A percentile compares a stretch with the other conserved stretches of the same genome.
Evolutionary conservation across 2,329 filamentous ascomycete species (phyloP).

Genomic region (Ophiocordyceps camponoti-rufipedis): DNA sequence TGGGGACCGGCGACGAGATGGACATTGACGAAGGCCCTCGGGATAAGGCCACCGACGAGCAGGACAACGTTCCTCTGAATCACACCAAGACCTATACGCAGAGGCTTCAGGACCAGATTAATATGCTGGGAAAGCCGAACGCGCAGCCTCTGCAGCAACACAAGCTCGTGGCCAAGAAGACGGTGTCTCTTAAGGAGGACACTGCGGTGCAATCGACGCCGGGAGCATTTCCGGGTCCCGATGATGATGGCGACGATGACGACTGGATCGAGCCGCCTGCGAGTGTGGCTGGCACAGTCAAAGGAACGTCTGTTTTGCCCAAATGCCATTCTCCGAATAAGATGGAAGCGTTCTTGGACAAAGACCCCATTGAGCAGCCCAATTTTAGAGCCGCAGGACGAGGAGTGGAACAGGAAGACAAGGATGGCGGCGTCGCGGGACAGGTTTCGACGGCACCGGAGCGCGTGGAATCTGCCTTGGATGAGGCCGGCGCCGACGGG

Average conservation of each 20-base stretch:
- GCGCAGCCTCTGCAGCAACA: conserved; percentile 13
- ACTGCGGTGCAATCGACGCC: conserved; percentile 26
- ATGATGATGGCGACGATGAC: conserved; percentile 26
- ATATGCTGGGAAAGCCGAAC: conserved; percentile 37
- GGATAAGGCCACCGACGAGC: conserved; percentile 19
- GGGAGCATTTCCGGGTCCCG: conserved; percentile 39
- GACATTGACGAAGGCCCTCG: conserved; percentile 26
- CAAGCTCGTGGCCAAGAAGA: conserved; percentile 13
- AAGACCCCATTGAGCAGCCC: conserved; percentile 26
- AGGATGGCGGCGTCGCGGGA: not conserved
- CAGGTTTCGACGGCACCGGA: conserved; percentile 4
- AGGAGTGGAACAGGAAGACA: too few species aligned
- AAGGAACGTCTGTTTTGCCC: conserved; percentile 29
- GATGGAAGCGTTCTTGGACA: conserved; percentile 36
- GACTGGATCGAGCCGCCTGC: conserved; percentile 43
- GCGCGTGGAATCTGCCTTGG: conserved; percentile 34
- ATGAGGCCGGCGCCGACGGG: conserved; percentile 3
- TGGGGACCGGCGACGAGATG: conserved; percentile 32
- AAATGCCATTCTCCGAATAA: conserved; percentile 45
- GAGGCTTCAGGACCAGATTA: conserved; percentile 82
- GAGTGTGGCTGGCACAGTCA: conserved; percentile 8
- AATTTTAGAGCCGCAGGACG: conserved; percentile 11
- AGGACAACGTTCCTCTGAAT: conserved; percentile 20
- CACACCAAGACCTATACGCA: conserved; percentile 90
- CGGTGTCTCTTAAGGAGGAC: conserved; percentile 10